Evolutionary conservation across 2,329 filamentous ascomycete genomes (phyloP).

Genomic region (Pyricularia pennisetigena): DNA sequence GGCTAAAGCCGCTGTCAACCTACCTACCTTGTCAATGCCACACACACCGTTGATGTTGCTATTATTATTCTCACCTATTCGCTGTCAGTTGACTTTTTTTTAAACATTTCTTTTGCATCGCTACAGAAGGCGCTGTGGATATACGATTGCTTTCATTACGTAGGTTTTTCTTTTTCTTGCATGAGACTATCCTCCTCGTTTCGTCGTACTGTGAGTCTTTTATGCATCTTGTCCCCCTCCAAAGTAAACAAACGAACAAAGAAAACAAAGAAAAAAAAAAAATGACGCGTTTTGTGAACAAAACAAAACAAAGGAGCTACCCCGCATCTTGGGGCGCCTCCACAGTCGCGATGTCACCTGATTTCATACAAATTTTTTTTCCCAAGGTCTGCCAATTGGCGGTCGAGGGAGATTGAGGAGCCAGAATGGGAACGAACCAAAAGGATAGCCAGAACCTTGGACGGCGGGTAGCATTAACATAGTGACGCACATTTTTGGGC

Average conservation of each 20-base stretch:
- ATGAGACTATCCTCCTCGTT: neutral
- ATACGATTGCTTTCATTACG: neutral
- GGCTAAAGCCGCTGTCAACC: neutral
- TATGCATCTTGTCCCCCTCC: neutral
- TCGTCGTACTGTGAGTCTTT: neutral
- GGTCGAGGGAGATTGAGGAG: neutral
- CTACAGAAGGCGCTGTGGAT: neutral
- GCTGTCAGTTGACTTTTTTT: neutral
- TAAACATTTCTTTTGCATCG: neutral
- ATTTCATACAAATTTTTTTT: neutral
- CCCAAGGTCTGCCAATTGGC: neutral
- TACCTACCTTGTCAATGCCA: neutral
- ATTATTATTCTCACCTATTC: neutral
- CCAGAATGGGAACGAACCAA: neutral
- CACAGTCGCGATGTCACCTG: constrained; percentile 4
- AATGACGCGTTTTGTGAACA: constrained; percentile 1
- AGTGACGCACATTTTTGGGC: neutral
- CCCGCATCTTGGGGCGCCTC: neutral
- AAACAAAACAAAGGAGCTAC: constrained; percentile 1
- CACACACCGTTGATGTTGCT: neutral
- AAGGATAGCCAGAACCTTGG: neutral
- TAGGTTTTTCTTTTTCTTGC: neutral
- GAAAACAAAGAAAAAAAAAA: neutral
- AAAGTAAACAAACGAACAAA: neutral
- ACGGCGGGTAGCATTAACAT: neutral